Conservation (phyloP, 192 early-diverging fungal species). For the Phycomyces nitens region DNA sequence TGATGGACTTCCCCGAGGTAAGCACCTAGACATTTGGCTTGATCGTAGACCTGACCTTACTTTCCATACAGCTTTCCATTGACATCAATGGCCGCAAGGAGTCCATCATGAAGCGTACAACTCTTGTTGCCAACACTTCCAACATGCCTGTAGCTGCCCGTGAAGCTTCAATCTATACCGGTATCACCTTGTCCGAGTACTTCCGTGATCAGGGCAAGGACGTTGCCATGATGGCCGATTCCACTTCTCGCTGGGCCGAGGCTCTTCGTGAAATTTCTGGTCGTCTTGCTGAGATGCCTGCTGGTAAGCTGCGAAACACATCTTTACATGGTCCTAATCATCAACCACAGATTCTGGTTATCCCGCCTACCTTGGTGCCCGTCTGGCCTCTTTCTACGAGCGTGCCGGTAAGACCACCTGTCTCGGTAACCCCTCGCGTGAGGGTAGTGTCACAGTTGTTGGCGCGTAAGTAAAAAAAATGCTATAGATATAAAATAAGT, state of each 20-base stretch:
- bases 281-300: conserved; percentile 99
- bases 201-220: conserved; percentile 99
- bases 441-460: conserved; percentile 95
- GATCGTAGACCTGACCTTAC: not conserved
- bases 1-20: conserved; percentile 98
- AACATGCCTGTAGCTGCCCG: conserved; percentile 99
- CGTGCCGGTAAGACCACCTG: conserved; percentile 97
- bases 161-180: conserved; percentile 99
- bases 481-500: not conserved
- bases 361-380: conserved; percentile 97
- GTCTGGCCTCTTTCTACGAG: conserved; percentile 99
- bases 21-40: not conserved
- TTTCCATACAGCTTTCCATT: conserved; percentile 68
- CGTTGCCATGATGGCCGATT: conserved; percentile 99
- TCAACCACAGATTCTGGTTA: conserved; percentile 81
- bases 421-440: conserved; percentile 88
- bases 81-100: conserved; percentile 93
- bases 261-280: conserved; percentile 99
- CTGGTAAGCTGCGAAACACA: conserved; percentile 44
- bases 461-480: conserved; percentile 69
- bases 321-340: not conserved
- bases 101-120: conserved; percentile 99
- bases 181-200: conserved; percentile 99
- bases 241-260: conserved; percentile 99
- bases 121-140: conserved; percentile 98